These are phyloP conservation scores for Solanum pennellii DNA, from an alignment of 257 asterid species.

Conservation along the genomic window DNA sequence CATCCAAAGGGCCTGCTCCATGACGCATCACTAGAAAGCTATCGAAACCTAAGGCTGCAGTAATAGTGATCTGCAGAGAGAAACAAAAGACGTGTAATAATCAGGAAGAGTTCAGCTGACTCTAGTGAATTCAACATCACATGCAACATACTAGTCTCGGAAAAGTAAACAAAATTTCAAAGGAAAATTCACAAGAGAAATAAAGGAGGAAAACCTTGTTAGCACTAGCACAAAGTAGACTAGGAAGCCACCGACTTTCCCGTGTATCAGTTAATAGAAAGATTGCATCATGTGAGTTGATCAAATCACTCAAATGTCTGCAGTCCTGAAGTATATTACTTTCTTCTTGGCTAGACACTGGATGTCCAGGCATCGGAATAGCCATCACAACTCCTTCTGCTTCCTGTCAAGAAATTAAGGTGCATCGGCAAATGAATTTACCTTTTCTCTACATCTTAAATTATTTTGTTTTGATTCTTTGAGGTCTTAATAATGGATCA, in stretches of 20 bases:
- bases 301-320: conserved; percentile 44
- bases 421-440: neutral
- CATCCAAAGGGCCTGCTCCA: conserved; percentile 67
- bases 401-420: conserved; percentile 35
- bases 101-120: neutral
- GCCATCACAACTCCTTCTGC: conserved; percentile 78
- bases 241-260: conserved; percentile 98
- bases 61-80: conserved; percentile 51
- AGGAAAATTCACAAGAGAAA: neutral
- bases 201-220: conserved; percentile 50
- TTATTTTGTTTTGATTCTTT: neutral
- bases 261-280: conserved; percentile 92
- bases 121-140: neutral
- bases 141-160: neutral
- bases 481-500: neutral
- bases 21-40: conserved; percentile 98
- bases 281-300: conserved; percentile 71
- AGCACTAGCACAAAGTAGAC: conserved; percentile 71
- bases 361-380: conserved; percentile 98
- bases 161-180: neutral
- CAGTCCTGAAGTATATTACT: conserved; percentile 61
- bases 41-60: conserved; percentile 94
- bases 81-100: neutral
- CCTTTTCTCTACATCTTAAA: neutral
- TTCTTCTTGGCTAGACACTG: conserved; percentile 64